A percentile compares a stretch with the other conserved stretches of the same genome.
phyloP scores from a whole-genome alignment of 2,329 filamentous ascomycete species.

The Polytolypa hystricis region DNA sequence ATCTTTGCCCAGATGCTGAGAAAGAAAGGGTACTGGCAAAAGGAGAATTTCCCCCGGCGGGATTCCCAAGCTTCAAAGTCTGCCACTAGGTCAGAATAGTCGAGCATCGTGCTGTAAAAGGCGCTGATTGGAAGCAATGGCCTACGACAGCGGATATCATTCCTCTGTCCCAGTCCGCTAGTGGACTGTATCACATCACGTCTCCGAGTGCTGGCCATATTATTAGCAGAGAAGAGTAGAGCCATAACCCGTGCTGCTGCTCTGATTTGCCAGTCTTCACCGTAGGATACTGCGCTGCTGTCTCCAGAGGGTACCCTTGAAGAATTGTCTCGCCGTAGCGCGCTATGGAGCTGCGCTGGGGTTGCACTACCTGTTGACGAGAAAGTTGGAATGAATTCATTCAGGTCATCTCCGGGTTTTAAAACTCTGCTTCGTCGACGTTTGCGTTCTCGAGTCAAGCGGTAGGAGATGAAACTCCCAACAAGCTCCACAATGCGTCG shows the following conservation, averaged over 20 bases:
- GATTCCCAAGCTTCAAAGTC: slow-evolving; percentile 87
- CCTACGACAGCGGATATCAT: slow-evolving; percentile 40
- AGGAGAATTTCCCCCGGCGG: slow-evolving; percentile 62
- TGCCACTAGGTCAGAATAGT: slow-evolving; percentile 71
- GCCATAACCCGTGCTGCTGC: slow-evolving; percentile 71
- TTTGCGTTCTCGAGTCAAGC: slow-evolving; percentile 59
- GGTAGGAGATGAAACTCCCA: slow-evolving; percentile 68
- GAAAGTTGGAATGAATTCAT: slow-evolving; percentile 62
- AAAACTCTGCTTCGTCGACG: slow-evolving; percentile 50
- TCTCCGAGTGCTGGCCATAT: slow-evolving; percentile 28
- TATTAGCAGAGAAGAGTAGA: slow-evolving; percentile 73
- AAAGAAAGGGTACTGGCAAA: slow-evolving; percentile 88
- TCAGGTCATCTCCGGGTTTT: slow-evolving; percentile 44
- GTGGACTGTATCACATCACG: slow-evolving; percentile 15
- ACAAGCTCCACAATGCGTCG: slow-evolving; percentile 64
- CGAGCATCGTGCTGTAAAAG: slow-evolving; percentile 79
- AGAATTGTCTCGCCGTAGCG: slow-evolving; percentile 44
- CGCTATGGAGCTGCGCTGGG: slow-evolving; percentile 64
- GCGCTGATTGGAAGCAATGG: slow-evolving; percentile 68
- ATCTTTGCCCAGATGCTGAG: slow-evolving; percentile 90
- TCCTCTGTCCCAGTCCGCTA: slow-evolving; percentile 10
- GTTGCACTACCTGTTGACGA: slow-evolving; percentile 51
- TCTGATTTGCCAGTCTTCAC: slow-evolving; percentile 82
- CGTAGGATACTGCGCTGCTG: slow-evolving; percentile 48
- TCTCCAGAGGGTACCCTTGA: slow-evolving; percentile 37